phyloP scores from a whole-genome alignment of 139 green algal species.

The Nannochloris sp. region DNA sequence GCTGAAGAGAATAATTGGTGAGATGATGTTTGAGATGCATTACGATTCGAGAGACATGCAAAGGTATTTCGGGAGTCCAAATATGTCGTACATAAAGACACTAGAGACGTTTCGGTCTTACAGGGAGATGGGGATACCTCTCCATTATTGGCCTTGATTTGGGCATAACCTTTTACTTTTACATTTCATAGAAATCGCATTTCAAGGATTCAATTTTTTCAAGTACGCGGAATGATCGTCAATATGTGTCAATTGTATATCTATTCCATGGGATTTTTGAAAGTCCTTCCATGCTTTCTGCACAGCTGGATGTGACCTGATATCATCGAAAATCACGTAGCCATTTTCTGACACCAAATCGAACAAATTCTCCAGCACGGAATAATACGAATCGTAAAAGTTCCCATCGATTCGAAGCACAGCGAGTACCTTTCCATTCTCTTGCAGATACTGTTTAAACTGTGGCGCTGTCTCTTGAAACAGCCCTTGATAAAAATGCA shows the following conservation, averaged over 20 bases:
- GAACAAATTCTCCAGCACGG: neutral
- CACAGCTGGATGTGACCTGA: constrained; percentile 1
- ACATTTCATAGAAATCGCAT: no score
- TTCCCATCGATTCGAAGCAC: constrained; percentile 3
- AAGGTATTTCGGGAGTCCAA: constrained; percentile 3
- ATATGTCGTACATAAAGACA: constrained; percentile 2
- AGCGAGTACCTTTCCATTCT: neutral
- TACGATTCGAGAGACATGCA: constrained; percentile 5
- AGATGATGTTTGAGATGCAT: constrained; percentile 14
- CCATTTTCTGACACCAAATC: constrained; percentile 2
- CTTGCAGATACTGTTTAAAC: constrained; percentile 2
- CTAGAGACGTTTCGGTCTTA: neutral
- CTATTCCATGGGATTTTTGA: neutral
- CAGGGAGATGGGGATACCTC: constrained; percentile 4
- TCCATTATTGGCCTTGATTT: constrained; percentile 11
- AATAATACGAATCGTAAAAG: constrained; percentile 4
- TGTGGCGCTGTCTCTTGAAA: neutral
- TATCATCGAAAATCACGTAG: constrained; percentile 3
- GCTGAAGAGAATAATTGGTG: constrained; percentile 3
- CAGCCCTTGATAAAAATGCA: constrained; percentile 3
- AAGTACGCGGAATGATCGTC: neutral
- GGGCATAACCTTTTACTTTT: no score
- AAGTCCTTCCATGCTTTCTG: constrained; percentile 1
- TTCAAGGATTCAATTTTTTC: neutral
- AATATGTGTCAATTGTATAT: constrained; percentile 5